Conservation (phyloP, 345 rosid species). For the Melaleuca alternifolia region DNA sequence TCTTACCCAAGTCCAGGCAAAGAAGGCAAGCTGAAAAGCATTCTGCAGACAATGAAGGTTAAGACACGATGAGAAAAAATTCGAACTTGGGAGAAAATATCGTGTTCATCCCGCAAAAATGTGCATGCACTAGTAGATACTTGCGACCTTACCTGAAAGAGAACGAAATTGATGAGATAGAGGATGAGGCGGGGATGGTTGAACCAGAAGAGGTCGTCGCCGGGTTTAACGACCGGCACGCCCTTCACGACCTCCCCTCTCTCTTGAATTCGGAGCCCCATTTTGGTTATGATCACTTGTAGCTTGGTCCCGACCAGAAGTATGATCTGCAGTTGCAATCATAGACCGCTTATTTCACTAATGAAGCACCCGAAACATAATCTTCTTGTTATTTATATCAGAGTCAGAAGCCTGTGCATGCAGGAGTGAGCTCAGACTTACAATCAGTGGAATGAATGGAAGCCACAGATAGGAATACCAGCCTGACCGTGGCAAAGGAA, state of each 20-base stretch:
- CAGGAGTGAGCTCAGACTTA: conserved; percentile 21
- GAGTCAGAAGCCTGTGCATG: background rate
- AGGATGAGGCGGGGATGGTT: conserved; percentile 65
- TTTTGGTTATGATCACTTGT: conserved; percentile 77
- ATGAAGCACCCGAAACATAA: background rate
- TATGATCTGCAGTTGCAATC: conserved; percentile 36
- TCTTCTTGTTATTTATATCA: background rate
- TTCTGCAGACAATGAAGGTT: conserved; percentile 30
- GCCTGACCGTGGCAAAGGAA: conserved; percentile 27
- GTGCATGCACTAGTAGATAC: background rate
- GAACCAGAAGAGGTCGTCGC: conserved; percentile 89
- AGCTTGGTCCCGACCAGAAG: conserved; percentile 77
- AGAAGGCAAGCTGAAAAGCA: conserved; percentile 86
- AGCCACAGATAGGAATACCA: conserved; percentile 68
- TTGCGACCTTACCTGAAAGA: conserved; percentile 54
- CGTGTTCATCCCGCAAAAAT: background rate
- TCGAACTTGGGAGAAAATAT: background rate
- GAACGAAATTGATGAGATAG: conserved; percentile 75
- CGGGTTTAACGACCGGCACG: conserved; percentile 69
- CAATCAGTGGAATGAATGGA: conserved; percentile 74
- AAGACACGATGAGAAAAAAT: background rate
- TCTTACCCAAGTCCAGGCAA: conserved; percentile 73
- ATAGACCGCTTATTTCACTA: background rate
- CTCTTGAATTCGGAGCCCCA: conserved; percentile 66
- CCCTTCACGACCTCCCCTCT: conserved; percentile 74